A percentile compares a stretch with the other conserved stretches of the same genome.
Evolutionary conservation across 495 filamentous ascomycete genomes (phyloP).

Genomic region (Aspergillus ellipticus): DNA sequence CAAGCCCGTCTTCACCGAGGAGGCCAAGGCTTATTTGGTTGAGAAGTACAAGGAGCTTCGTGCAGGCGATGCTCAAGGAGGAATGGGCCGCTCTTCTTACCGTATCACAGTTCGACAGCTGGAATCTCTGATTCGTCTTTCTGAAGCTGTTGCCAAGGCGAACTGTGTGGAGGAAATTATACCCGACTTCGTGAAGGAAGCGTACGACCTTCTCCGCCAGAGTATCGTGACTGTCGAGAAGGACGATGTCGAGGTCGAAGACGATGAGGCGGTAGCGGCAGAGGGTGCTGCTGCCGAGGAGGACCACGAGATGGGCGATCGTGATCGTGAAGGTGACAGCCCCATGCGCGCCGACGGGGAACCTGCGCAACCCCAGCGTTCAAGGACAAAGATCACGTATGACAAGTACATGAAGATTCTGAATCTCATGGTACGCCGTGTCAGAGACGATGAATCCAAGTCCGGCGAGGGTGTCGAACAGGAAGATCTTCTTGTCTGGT

Average conservation of each 20-base stretch:
- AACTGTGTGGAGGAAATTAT: constrained; percentile 93
- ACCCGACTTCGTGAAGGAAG: constrained; percentile 81
- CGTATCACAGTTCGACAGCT: constrained; percentile 95
- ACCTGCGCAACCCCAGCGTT: constrained; percentile 35
- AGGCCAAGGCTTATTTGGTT: constrained; percentile 81
- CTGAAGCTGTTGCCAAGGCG: constrained; percentile 93
- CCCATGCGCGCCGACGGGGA: constrained; percentile 59
- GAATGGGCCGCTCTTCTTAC: constrained; percentile 88
- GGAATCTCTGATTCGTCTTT: constrained; percentile 89
- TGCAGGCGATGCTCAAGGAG: constrained; percentile 90
- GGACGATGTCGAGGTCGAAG: constrained; percentile 95
- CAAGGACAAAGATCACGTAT: constrained; percentile 87
- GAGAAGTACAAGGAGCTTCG: constrained; percentile 95
- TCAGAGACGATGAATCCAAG: constrained; percentile 70
- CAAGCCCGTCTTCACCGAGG: constrained; percentile 84
- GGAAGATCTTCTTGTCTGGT: constrained; percentile 84
- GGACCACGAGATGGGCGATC: constrained; percentile 41
- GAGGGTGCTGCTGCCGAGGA: constrained; percentile 18
- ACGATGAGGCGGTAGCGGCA: constrained; percentile 54
- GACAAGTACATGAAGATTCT: constrained; percentile 92
- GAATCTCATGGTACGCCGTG: constrained; percentile 73
- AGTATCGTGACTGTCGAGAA: constrained; percentile 98
- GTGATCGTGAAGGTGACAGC: constrained; percentile 64
- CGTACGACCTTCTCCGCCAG: constrained; percentile 81
- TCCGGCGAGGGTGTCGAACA: constrained; percentile 86